These are phyloP conservation scores for Mycogone perniciosa DNA, from an alignment of 2,329 filamentous ascomycete species.

Conservation along the genomic window DNA sequence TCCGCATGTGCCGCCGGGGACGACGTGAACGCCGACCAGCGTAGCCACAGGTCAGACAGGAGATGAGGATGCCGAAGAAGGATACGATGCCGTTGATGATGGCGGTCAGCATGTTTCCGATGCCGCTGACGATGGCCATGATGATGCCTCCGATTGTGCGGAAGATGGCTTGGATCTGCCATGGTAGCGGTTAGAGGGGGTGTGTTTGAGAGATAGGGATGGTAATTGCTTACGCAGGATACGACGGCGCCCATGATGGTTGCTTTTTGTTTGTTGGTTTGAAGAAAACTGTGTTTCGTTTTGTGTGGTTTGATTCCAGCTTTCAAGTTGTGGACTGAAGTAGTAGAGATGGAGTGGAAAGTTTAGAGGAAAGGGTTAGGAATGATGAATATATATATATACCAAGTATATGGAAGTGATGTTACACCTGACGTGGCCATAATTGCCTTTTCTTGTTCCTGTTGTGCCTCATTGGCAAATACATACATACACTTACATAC, in stretches of 20 bases:
- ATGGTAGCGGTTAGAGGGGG: conserved; percentile 14
- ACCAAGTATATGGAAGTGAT: too few relatives aligned
- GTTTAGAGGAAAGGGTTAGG: too few relatives aligned
- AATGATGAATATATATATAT: too few relatives aligned
- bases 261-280: conserved; percentile 12
- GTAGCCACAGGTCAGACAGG: conserved; percentile 54
- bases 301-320: too few relatives aligned
- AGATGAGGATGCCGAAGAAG: conserved; percentile 60
- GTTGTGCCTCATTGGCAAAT: too few relatives aligned
- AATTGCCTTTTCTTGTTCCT: too few relatives aligned
- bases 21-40: conserved; percentile 19
- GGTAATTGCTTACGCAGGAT: conserved; percentile 62
- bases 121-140: conserved; percentile 62
- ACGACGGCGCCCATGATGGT: conserved; percentile 70
- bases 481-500: too few relatives aligned
- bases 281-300: too few relatives aligned
- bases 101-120: conserved; percentile 57
- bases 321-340: too few relatives aligned
- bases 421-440: too few relatives aligned
- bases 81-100: conserved; percentile 62
- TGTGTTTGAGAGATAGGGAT: neutral
- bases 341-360: too few relatives aligned
- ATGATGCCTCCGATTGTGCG: conserved; percentile 59
- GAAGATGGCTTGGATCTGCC: conserved; percentile 53
- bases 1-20: conserved; percentile 1